A percentile compares a stretch with the other conserved stretches of the same genome.
These are phyloP conservation scores for Chaetoceros muelleri DNA, from an alignment of 108 stramenopile species.

Conservation along the genomic window DNA sequence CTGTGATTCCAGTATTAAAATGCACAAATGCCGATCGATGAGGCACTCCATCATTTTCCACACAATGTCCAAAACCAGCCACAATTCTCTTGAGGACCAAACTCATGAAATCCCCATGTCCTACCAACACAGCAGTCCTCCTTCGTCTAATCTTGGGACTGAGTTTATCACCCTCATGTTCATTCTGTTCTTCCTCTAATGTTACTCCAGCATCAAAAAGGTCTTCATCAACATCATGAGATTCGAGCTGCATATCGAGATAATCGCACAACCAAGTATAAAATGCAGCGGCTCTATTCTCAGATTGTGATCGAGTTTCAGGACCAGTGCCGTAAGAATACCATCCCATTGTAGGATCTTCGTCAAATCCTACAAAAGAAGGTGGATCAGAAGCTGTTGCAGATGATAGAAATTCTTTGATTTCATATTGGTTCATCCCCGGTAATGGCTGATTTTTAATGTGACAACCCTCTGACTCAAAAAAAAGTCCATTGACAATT, in stretches of 20 bases:
- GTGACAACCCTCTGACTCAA: constrained; percentile 67
- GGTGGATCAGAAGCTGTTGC: constrained; percentile 13
- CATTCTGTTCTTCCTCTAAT: constrained; percentile 47
- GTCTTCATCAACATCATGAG: constrained; percentile 8
- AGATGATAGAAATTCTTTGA: constrained; percentile 14
- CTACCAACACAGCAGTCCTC: constrained; percentile 43
- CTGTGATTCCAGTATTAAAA: constrained; percentile 67
- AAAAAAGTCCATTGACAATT: constrained; percentile 52
- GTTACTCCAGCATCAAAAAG: constrained; percentile 69
- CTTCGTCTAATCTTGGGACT: constrained; percentile 25
- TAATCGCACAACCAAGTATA: constrained; percentile 63
- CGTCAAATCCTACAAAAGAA: constrained; percentile 46
- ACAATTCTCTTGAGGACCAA: constrained; percentile 60
- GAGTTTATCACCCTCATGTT: constrained; percentile 37
- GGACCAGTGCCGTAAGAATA: constrained; percentile 44
- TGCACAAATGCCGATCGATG: constrained; percentile 67
- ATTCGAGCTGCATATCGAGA: constrained; percentile 42
- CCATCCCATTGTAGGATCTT: constrained; percentile 39
- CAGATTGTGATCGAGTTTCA: constrained; percentile 51
- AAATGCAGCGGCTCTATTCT: constrained; percentile 56
- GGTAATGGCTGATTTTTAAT: constrained; percentile 35
- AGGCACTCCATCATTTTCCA: constrained; percentile 42
- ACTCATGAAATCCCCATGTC: constrained; percentile 73
- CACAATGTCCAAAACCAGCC: constrained; percentile 53
- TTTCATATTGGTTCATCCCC: constrained; percentile 55